phyloP scores from a whole-genome alignment of 2,329 filamentous ascomycete genomes.

The Lachnellula arida region DNA sequence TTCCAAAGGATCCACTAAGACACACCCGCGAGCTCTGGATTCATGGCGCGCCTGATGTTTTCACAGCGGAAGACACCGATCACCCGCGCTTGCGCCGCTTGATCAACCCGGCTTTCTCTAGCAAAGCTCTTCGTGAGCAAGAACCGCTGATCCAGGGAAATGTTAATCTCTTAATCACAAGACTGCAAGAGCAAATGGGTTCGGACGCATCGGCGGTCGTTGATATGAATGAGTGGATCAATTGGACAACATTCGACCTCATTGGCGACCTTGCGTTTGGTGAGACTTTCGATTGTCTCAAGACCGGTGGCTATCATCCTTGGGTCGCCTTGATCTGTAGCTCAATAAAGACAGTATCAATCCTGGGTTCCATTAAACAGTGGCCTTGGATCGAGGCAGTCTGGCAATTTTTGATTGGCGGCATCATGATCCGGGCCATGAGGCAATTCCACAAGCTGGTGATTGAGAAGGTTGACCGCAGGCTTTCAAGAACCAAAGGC shows the following conservation, averaged over 20 bases:
- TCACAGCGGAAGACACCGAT: conserved; percentile 2
- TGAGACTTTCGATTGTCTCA: conserved; percentile 34
- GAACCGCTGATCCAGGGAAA: conserved; percentile 17
- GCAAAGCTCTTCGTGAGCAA: conserved; percentile 29
- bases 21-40: too few relatives aligned
- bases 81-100: conserved; percentile 27
- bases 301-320: conserved; percentile 21
- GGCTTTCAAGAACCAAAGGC: background rate
- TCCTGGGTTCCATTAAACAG: background rate
- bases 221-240: conserved; percentile 32
- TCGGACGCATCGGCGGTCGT: conserved; percentile 4
- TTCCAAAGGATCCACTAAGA: too few relatives aligned
- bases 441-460: background rate
- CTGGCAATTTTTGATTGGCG: too few relatives aligned
- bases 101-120: conserved; percentile 31
- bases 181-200: conserved; percentile 6
- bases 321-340: conserved; percentile 19
- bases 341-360: background rate
- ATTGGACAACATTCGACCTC: conserved; percentile 36
- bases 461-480: conserved; percentile 2
- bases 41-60: background rate
- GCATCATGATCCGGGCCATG: background rate
- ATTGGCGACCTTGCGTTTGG: conserved; percentile 42
- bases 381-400: too few relatives aligned
- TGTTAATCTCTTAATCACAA: conserved; percentile 3